Evolutionary conservation across 192 early-diverging fungal species (phyloP).

Genomic region (Coemansia sp.): DNA sequence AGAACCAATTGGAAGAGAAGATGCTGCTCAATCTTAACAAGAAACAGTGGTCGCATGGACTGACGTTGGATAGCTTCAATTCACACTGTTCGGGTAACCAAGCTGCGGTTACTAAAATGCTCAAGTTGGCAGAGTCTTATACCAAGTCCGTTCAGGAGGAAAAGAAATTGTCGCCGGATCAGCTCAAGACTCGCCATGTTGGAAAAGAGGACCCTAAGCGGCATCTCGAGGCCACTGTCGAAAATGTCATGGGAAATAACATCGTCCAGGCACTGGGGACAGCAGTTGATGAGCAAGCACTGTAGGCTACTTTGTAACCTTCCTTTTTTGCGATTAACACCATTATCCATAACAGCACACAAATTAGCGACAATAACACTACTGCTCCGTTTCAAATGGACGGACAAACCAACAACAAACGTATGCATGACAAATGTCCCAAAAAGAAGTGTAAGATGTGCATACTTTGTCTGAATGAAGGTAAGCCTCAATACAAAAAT

Average conservation of each 20-base stretch:
- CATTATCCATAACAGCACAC: neutral
- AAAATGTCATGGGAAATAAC: constrained; percentile 90
- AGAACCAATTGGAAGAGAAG: constrained; percentile 99
- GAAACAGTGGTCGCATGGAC: constrained; percentile 98
- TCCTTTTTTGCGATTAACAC: neutral
- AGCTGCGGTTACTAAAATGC: constrained; percentile 84
- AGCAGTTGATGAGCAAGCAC: constrained; percentile 79
- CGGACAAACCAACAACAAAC: neutral
- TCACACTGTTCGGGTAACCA: constrained; percentile 83
- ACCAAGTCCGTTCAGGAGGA: constrained; percentile 99
- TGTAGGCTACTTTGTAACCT: constrained; percentile 26
- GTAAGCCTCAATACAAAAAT: no score
- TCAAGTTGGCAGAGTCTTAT: constrained; percentile 85
- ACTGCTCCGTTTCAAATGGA: no score
- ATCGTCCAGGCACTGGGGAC: constrained; percentile 94
- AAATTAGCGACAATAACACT: no score
- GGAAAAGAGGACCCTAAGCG: constrained; percentile 99
- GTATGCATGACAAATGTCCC: neutral
- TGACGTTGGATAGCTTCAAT: constrained; percentile 79
- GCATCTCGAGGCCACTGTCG: constrained; percentile 92
- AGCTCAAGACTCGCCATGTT: constrained; percentile 98
- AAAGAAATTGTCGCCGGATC: constrained; percentile 85
- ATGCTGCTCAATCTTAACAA: constrained; percentile 99
- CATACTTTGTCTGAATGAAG: no score
- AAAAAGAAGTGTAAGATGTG: no score